Percentiles rank a stretch among this genome's conserved stretches.
phyloP scores from a whole-genome alignment of 352 stramenopile species.

The Globisporangium iwayamae region DNA sequence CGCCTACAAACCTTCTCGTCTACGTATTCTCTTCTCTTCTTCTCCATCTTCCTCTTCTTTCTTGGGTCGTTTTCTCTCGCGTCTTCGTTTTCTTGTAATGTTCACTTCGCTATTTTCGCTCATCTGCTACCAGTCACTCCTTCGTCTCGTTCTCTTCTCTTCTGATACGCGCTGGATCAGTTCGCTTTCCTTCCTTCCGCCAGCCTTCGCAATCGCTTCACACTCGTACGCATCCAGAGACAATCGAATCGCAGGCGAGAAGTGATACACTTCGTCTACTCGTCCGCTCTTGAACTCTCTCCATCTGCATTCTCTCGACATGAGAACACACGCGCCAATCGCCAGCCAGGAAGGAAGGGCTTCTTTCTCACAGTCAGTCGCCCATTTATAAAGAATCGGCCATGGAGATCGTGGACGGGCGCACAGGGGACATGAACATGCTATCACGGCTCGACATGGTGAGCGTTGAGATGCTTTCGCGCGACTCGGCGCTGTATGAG shows the following conservation, averaged over 20 bases:
- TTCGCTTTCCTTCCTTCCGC: not conserved
- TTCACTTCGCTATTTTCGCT: slow-evolving; percentile 9
- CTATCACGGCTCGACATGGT: slow-evolving; percentile 72
- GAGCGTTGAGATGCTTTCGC: slow-evolving; percentile 80
- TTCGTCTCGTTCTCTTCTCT: not conserved
- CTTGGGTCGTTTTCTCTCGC: slow-evolving; percentile 4
- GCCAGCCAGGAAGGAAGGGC: not conserved
- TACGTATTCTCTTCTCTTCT: slow-evolving; percentile 1
- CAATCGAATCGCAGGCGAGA: not conserved
- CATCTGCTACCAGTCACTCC: not conserved
- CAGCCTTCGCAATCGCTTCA: not conserved
- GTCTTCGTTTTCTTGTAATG: slow-evolving; percentile 13
- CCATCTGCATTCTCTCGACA: not conserved
- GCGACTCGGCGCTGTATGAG: slow-evolving; percentile 56
- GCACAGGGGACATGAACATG: slow-evolving; percentile 61
- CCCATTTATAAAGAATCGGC: slow-evolving; percentile 25
- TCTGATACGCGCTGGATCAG: not conserved
- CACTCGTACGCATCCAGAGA: too few species aligned
- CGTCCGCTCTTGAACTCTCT: not conserved
- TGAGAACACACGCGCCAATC: not conserved
- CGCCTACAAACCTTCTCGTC: slow-evolving; percentile 12
- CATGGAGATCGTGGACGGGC: slow-evolving; percentile 72
- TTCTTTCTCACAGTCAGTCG: not conserved
- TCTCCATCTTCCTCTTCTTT: slow-evolving; percentile 1
- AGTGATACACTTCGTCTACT: not conserved